Evolutionary conservation across 2,329 filamentous ascomycete species (phyloP).

Genomic region (Colletotrichum scovillei): DNA sequence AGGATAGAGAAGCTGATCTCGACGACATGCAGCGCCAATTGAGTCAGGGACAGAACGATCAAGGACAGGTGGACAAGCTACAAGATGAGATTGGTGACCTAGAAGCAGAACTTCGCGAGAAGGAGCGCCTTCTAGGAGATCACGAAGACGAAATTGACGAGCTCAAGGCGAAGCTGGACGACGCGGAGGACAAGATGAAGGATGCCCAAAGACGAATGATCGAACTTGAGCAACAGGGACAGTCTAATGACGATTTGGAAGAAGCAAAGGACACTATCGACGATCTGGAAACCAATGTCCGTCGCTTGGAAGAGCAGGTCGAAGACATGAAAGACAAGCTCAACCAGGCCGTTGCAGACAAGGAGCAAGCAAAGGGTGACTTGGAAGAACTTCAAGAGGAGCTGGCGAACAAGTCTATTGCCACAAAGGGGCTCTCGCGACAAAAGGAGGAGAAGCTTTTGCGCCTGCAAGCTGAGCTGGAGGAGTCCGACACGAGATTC

Average conservation of each 20-base stretch:
- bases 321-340: slow-evolving; percentile 66
- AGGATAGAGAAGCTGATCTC: slow-evolving; percentile 70
- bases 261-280: slow-evolving; percentile 69
- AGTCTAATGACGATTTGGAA: slow-evolving; percentile 61
- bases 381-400: slow-evolving; percentile 79
- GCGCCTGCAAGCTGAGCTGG: slow-evolving; percentile 75
- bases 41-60: slow-evolving; percentile 65
- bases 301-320: slow-evolving; percentile 63
- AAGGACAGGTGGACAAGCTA: slow-evolving; percentile 72
- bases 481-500: slow-evolving; percentile 61
- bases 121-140: slow-evolving; percentile 78
- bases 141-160: slow-evolving; percentile 81
- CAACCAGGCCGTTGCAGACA: slow-evolving; percentile 64
- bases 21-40: slow-evolving; percentile 71
- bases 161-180: slow-evolving; percentile 64
- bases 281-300: slow-evolving; percentile 66
- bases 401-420: slow-evolving; percentile 82
- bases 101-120: slow-evolving; percentile 80
- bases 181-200: slow-evolving; percentile 69
- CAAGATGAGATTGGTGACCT: slow-evolving; percentile 81
- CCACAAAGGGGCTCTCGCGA: slow-evolving; percentile 78
- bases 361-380: slow-evolving; percentile 67
- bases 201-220: slow-evolving; percentile 60
- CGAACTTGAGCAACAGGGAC: slow-evolving; percentile 69
- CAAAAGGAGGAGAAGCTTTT: slow-evolving; percentile 79